Evolutionary conservation across 208 protist genomes (phyloP).

Genomic region (Acanthamoeba quina): DNA sequence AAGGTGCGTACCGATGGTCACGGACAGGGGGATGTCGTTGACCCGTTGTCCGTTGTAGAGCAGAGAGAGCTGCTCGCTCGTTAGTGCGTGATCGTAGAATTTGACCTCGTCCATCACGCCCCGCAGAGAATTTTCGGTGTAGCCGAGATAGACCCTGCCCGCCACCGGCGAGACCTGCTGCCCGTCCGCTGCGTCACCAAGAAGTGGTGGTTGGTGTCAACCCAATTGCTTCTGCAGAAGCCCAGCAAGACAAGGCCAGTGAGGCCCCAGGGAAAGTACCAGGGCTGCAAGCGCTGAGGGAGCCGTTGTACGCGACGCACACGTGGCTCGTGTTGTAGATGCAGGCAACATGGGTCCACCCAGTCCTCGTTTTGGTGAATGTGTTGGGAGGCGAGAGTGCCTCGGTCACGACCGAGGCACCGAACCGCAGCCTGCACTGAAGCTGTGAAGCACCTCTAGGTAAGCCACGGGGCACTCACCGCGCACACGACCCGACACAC

Average conservation of each 20-base stretch:
- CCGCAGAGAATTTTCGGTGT: background rate
- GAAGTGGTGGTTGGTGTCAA: too few species aligned
- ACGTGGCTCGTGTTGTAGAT: background rate
- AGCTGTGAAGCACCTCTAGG: background rate
- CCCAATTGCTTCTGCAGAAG: background rate
- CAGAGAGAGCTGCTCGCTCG: background rate
- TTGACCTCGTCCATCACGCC: background rate
- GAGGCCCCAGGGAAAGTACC: background rate
- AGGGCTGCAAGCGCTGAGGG: background rate
- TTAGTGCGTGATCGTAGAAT: constrained; percentile 25
- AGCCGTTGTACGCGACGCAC: background rate
- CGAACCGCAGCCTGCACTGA: background rate
- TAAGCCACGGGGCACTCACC: too few species aligned
- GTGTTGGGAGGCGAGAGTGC: too few species aligned
- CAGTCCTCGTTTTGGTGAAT: background rate
- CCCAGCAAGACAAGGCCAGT: too few species aligned
- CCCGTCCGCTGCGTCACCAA: background rate
- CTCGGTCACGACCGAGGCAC: background rate
- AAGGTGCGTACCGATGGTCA: background rate
- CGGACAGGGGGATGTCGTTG: background rate
- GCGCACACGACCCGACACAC: too few species aligned
- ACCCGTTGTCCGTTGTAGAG: background rate
- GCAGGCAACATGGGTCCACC: background rate
- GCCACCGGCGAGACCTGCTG: background rate
- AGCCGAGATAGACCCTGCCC: background rate